These are phyloP conservation scores for Coemansia pectinata DNA, from an alignment of 192 early-diverging fungal genomes.

Conservation along the genomic window DNA sequence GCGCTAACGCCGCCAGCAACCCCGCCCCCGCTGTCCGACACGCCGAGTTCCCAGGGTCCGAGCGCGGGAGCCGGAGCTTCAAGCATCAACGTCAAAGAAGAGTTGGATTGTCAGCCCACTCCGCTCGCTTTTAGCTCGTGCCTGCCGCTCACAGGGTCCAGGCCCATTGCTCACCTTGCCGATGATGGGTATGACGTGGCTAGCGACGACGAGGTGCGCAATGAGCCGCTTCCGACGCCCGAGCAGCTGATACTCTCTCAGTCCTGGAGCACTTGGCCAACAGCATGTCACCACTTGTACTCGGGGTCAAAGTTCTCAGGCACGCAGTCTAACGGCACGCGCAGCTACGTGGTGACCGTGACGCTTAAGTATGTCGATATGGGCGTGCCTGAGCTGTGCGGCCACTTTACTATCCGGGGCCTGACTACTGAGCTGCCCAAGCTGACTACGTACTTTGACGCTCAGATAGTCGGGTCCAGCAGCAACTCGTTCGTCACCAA, in stretches of 20 bases:
- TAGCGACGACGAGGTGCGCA: slow-evolving; percentile 23
- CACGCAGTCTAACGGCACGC: slow-evolving; percentile 48
- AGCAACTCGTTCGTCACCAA: slow-evolving; percentile 67
- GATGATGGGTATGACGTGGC: neutral
- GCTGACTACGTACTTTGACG: slow-evolving; percentile 77
- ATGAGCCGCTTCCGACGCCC: slow-evolving; percentile 44
- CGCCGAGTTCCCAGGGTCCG: neutral
- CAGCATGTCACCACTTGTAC: slow-evolving; percentile 54
- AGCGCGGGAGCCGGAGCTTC: neutral
- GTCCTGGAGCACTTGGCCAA: slow-evolving; percentile 56
- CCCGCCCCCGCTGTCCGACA: neutral
- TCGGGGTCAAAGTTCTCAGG: slow-evolving; percentile 52
- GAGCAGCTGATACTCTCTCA: slow-evolving; percentile 54
- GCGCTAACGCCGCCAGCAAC: neutral
- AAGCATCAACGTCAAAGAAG: neutral
- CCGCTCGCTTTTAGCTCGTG: neutral
- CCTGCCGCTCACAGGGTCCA: neutral
- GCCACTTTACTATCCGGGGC: slow-evolving; percentile 73
- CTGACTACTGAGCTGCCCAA: slow-evolving; percentile 70
- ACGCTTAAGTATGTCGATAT: slow-evolving; percentile 63
- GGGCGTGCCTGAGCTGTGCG: slow-evolving; percentile 65
- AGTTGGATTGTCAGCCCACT: neutral
- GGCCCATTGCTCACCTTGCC: neutral
- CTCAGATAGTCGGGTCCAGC: slow-evolving; percentile 67
- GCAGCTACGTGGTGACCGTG: slow-evolving; percentile 46